phyloP scores from a whole-genome alignment of 345 rosid genomes.

The Crucihimalaya himalaica region DNA sequence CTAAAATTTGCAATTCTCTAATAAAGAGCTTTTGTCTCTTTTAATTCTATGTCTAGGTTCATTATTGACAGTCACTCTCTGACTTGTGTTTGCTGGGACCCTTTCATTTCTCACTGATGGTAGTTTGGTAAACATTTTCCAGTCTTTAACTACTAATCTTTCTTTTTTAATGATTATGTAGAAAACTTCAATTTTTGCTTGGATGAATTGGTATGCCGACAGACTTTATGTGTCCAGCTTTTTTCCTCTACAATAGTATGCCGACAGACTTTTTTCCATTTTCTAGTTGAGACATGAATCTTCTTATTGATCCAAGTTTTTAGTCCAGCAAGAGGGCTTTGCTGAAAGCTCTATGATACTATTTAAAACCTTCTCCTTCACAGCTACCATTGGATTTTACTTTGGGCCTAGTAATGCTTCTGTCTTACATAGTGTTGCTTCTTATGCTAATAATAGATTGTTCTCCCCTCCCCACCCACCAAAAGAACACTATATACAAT shows the following conservation, averaged over 20 bases:
- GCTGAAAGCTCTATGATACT: neutral
- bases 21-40: neutral
- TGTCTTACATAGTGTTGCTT: conserved; percentile 3
- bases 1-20: conserved; percentile 6
- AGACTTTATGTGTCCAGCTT: neutral
- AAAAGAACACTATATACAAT: too few relatives aligned
- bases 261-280: neutral
- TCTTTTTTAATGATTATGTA: conserved; percentile 17
- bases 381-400: neutral
- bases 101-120: conserved; percentile 12
- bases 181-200: neutral
- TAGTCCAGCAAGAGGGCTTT: conserved; percentile 3
- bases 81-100: conserved; percentile 13
- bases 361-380: conserved; percentile 11
- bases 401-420: conserved; percentile 6
- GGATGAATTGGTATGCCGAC: neutral
- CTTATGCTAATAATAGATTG: neutral
- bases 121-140: neutral
- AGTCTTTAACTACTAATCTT: neutral
- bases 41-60: conserved; percentile 15
- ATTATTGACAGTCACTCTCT: conserved; percentile 2
- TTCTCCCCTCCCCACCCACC: too few relatives aligned
- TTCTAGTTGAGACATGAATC: neutral
- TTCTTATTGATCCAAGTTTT: conserved; percentile 3
- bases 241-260: conserved; percentile 22